A percentile compares a stretch with the other conserved stretches of the same genome.
phyloP scores from a whole-genome alignment of 768 basidiomycete genomes.

The Leccinellum albellum region DNA sequence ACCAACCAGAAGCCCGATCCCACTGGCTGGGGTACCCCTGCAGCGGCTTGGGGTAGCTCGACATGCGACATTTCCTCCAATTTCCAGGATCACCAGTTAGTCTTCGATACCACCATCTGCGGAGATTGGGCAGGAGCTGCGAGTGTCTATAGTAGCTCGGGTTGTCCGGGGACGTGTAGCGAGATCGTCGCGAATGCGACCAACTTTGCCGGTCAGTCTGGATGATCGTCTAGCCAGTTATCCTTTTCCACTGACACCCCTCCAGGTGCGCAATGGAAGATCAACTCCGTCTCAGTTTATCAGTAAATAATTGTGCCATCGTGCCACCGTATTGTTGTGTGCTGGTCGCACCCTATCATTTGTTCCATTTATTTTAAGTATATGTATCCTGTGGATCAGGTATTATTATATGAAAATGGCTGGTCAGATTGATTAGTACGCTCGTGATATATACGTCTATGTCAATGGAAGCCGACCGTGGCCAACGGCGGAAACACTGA shows the following conservation, averaged over 20 bases:
- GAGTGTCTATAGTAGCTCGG: slow-evolving; percentile 17
- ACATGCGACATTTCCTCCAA: slow-evolving; percentile 46
- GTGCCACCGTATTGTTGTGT: background rate
- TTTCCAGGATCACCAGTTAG: slow-evolving; percentile 48
- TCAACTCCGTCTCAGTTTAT: slow-evolving; percentile 55
- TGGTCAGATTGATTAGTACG: background rate
- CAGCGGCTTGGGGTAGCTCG: slow-evolving; percentile 46
- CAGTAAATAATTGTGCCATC: slow-evolving; percentile 14
- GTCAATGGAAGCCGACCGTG: too few relatives aligned
- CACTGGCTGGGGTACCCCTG: slow-evolving; percentile 46
- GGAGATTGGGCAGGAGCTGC: slow-evolving; percentile 26
- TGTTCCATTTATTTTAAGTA: background rate
- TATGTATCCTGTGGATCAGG: background rate
- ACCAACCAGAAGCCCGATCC: slow-evolving; percentile 40
- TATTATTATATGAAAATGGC: background rate
- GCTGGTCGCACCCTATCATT: background rate
- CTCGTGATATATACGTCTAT: background rate
- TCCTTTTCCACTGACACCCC: background rate
- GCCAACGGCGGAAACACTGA: too few relatives aligned
- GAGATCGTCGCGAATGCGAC: slow-evolving; percentile 48
- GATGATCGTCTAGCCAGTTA: background rate
- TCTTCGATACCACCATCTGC: slow-evolving; percentile 36
- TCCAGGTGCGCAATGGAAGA: slow-evolving; percentile 51
- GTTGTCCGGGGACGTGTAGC: slow-evolving; percentile 42
- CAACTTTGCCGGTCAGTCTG: slow-evolving; percentile 48